Base-by-base conservation (phyloP, 192 early-diverging fungal genomes). In the Geranomyces variabilis region DNA sequence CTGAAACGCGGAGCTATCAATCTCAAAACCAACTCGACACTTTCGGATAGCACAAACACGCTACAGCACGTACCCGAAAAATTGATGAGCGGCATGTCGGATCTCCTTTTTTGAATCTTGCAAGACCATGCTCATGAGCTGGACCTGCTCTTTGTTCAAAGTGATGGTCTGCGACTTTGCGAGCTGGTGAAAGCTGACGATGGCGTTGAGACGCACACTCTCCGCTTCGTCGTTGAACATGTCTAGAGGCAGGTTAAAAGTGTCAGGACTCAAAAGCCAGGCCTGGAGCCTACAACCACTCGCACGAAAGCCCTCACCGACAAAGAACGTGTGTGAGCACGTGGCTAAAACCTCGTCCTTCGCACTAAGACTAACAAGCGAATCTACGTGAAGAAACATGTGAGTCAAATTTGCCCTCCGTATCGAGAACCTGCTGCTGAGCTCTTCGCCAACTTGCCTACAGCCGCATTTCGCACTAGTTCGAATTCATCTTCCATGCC, bases 171-270 rank as follows among this genome's bases (percentile, higher is more conserved):
- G 66, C 0, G 79, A 78, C 2, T 74, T 72, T 0, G 90, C 93
- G 55, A 99, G 90, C 48, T 87, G 83, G 22, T 79, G 81, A 15
- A 99, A 83, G 57, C 86, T 91, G 21, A 82, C 82, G 34, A 96
- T 88, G 0, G 94, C 87, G 46, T 93, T 90, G 7, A 94, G 70
- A 0, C 96, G 90, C 3, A 99, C 91, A 45, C 81, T 81, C 69
- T 92, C 87, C 72, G 93, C 92, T 74, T 96, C 94, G 79, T 99
- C 96, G 79, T 97, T 96, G 69, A 99, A 94, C 93, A 99, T 99
- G 64, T 97, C 96, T 74, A 21, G 21, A 19, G 22, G 43, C 14
- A 29, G 33, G n/a, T n/a, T n/a, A n/a, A n/a, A n/a, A n/a, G n/a
- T n/a, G n/a, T n/a, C n/a, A n/a, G n/a, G 29, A 22, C 67, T 71